These are phyloP conservation scores for Debaryomyces fabryi DNA, from an alignment of 1,139 yeast species.

Conservation along the genomic window DNA sequence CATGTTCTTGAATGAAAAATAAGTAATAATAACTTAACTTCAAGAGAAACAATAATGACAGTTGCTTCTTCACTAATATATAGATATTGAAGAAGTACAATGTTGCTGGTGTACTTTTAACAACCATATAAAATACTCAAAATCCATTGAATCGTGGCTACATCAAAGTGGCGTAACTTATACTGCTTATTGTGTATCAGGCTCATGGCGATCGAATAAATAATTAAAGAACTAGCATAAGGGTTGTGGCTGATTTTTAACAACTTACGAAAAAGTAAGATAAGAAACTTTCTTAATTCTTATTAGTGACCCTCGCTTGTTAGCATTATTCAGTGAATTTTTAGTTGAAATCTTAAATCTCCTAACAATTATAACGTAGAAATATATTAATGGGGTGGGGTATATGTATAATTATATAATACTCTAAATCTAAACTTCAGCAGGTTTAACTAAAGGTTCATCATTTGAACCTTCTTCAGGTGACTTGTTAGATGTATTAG, in stretches of 20 bases:
- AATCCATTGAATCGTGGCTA: background rate
- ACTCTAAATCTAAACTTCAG: constrained; percentile 7
- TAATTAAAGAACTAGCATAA: background rate
- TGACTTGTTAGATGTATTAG: constrained; percentile 14
- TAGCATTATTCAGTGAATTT: no score
- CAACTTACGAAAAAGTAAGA: background rate
- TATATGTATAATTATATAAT: background rate
- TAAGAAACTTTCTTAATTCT: background rate
- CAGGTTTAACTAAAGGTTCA: constrained; percentile 5
- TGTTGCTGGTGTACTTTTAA: background rate
- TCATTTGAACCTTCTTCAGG: constrained; percentile 10
- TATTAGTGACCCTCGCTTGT: no score
- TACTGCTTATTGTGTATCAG: background rate
- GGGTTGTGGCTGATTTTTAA: background rate
- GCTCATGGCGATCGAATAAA: background rate
- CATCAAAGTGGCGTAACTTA: background rate
- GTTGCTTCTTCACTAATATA: background rate
- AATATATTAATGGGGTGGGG: background rate
- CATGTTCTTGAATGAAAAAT: constrained; percentile 22
- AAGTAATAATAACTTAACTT: background rate
- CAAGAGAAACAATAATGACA: background rate
- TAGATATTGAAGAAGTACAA: background rate
- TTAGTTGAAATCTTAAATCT: no score
- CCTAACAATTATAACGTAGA: background rate
- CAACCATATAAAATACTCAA: background rate